Percentiles rank a stretch among this genome's conserved stretches.
Conservation (phyloP, 805 yeast species). For the Candida nemodendra region DNA sequence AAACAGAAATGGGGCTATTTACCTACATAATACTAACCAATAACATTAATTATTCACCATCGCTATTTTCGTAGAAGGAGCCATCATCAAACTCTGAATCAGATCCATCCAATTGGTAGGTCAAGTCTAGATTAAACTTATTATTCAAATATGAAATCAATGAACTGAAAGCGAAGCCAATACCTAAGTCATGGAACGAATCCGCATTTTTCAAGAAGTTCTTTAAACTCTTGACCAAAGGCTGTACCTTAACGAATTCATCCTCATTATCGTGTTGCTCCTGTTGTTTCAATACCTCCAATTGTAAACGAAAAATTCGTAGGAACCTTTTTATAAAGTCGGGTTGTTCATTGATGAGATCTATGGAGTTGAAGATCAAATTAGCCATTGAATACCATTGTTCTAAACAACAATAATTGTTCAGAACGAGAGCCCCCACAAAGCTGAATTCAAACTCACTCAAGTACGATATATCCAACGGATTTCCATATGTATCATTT, state of each 20-base stretch:
- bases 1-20: not conserved
- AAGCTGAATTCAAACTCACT: slow-evolving; percentile 58
- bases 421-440: slow-evolving; percentile 48
- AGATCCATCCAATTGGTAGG: slow-evolving; percentile 9
- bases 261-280: slow-evolving; percentile 12
- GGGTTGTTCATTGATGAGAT: slow-evolving; percentile 25
- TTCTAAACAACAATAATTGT: slow-evolving; percentile 59
- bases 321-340: slow-evolving; percentile 35
- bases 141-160: slow-evolving; percentile 12
- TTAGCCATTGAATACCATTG: slow-evolving; percentile 61
- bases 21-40: too few relatives aligned
- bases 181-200: slow-evolving; percentile 5
- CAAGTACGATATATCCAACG: slow-evolving; percentile 33
- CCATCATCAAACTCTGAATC: slow-evolving; percentile 9
- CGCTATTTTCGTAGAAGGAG: slow-evolving; percentile 1
- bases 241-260: slow-evolving; percentile 33
- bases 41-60: slow-evolving; percentile 10
- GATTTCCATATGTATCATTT: slow-evolving; percentile 29
- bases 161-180: slow-evolving; percentile 14
- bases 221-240: slow-evolving; percentile 10
- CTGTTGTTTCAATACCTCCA: slow-evolving; percentile 37
- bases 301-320: slow-evolving; percentile 34
- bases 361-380: slow-evolving; percentile 38
- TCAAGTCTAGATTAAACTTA: slow-evolving; percentile 11
- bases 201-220: slow-evolving; percentile 15